These are phyloP conservation scores for Monascus ruber DNA, from an alignment of 2,329 filamentous ascomycete genomes.

Conservation along the genomic window DNA sequence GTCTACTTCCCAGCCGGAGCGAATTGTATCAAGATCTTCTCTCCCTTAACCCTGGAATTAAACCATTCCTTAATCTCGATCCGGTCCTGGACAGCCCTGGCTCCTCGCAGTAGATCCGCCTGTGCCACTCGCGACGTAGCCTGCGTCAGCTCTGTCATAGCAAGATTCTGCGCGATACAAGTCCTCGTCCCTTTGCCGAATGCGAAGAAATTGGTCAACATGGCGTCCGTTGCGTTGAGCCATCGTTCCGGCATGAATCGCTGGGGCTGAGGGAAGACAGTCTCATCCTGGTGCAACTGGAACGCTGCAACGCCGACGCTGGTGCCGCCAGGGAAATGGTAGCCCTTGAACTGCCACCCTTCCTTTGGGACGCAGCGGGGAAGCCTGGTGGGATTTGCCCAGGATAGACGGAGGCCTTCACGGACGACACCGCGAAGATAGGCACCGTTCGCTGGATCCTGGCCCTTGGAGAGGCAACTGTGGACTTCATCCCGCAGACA, in stretches of 20 bases:
- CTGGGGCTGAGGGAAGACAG: slow-evolving; percentile 32
- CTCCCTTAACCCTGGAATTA: slow-evolving; percentile 41
- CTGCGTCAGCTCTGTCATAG: slow-evolving; percentile 33
- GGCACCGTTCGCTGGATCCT: slow-evolving; percentile 20
- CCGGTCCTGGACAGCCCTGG: slow-evolving; percentile 26
- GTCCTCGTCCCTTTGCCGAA: slow-evolving; percentile 39
- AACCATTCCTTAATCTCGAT: slow-evolving; percentile 48
- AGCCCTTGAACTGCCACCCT: slow-evolving; percentile 26
- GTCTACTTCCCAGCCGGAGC: neutral
- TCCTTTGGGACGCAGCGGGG: slow-evolving; percentile 36
- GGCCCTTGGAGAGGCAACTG: slow-evolving; percentile 9
- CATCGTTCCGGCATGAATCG: slow-evolving; percentile 40
- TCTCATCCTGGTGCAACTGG: slow-evolving; percentile 37
- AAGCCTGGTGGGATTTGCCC: slow-evolving; percentile 42
- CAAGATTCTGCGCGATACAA: slow-evolving; percentile 42
- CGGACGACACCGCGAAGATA: slow-evolving; percentile 40
- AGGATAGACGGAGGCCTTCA: slow-evolving; percentile 40
- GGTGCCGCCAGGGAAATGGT: slow-evolving; percentile 33
- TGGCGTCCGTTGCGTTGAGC: slow-evolving; percentile 28
- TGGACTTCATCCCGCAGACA: slow-evolving; percentile 25
- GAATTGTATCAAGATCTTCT: slow-evolving; percentile 26
- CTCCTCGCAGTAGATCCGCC: slow-evolving; percentile 35
- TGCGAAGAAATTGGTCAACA: slow-evolving; percentile 35
- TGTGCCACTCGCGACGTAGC: slow-evolving; percentile 33
- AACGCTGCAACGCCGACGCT: slow-evolving; percentile 36